phyloP scores from a whole-genome alignment of 306 rosid species.

The Lithocarpus polystachyus region DNA sequence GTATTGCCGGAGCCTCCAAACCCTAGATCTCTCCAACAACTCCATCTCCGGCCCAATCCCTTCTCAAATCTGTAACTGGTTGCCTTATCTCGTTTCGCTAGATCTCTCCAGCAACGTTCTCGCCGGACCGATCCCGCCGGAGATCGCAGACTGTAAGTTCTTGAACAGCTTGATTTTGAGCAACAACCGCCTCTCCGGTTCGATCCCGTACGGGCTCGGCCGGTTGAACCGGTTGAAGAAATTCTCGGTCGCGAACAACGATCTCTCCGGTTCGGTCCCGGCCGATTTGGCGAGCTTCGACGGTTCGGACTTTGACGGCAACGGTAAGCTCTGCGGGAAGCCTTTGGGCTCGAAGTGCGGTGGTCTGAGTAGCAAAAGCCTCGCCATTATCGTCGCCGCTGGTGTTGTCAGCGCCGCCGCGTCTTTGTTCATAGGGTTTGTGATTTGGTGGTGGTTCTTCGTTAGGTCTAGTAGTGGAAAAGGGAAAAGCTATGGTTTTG shows the following conservation, averaged over 20 bases:
- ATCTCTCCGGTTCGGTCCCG: constrained; percentile 43
- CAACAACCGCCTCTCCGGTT: constrained; percentile 37
- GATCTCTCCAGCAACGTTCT: constrained; percentile 51
- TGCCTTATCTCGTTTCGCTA: constrained; percentile 52
- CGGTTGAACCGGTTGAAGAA: constrained; percentile 48
- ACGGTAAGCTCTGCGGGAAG: constrained; percentile 42
- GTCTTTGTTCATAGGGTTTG: constrained; percentile 44
- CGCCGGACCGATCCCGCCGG: constrained; percentile 53
- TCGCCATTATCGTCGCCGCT: constrained; percentile 45
- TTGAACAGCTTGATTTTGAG: constrained; percentile 38
- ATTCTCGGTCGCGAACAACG: constrained; percentile 42
- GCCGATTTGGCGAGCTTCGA: constrained; percentile 31
- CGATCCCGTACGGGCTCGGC: constrained; percentile 52
- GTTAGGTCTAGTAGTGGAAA: constrained; percentile 23
- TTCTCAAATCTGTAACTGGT: constrained; percentile 46
- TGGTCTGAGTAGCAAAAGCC: constrained; percentile 41
- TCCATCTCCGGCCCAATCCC: constrained; percentile 44
- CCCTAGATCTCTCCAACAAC: constrained; percentile 42
- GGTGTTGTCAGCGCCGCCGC: constrained; percentile 48
- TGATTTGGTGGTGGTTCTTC: constrained; percentile 57
- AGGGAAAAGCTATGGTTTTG: constrained; percentile 21
- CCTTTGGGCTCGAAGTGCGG: constrained; percentile 51
- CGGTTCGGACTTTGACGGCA: constrained; percentile 38
- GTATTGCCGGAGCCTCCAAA: constrained; percentile 54
- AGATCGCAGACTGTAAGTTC: constrained; percentile 51